Percentiles rank a stretch among this genome's conserved stretches.
Conservation (phyloP, 2,329 filamentous ascomycete genomes). For the Dothiorella sarmentorum region DNA sequence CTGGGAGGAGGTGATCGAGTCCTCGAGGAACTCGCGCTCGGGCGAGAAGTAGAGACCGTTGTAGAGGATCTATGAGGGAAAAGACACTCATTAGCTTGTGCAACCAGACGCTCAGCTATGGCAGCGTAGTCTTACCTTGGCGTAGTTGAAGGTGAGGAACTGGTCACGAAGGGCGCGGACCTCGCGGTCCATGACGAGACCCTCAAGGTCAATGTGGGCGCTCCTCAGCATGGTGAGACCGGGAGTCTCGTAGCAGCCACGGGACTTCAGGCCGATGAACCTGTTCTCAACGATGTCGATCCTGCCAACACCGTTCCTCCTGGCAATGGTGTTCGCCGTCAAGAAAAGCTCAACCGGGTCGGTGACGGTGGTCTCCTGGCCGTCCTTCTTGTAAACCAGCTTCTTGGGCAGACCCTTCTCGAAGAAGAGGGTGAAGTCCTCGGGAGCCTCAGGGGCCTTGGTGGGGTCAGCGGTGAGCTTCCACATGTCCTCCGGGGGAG, state of each 20-base stretch:
- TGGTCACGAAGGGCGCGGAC: constrained; percentile 68
- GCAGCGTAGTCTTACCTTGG: constrained; percentile 40
- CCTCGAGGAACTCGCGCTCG: constrained; percentile 68
- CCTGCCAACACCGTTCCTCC: constrained; percentile 70
- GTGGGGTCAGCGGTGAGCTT: constrained; percentile 66
- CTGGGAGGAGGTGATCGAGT: constrained; percentile 46
- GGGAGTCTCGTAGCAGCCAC: constrained; percentile 71
- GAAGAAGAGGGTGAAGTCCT: constrained; percentile 69
- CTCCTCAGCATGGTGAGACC: constrained; percentile 48
- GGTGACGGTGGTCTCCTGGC: constrained; percentile 57
- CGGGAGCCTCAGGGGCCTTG: constrained; percentile 66
- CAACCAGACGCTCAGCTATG: constrained; percentile 27
- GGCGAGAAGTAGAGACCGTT: constrained; percentile 68
- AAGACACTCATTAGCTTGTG: neutral
- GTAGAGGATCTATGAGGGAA: constrained; percentile 39
- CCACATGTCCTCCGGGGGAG: constrained; percentile 77
- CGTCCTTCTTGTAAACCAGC: constrained; percentile 54
- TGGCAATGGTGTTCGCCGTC: constrained; percentile 67
- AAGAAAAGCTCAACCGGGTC: constrained; percentile 71
- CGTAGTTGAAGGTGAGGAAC: constrained; percentile 64
- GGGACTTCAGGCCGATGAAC: constrained; percentile 74
- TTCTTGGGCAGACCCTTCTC: constrained; percentile 72
- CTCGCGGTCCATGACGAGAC: constrained; percentile 65
- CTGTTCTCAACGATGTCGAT: constrained; percentile 83
- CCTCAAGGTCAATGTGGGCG: constrained; percentile 61